Evolutionary conservation across 805 yeast species (phyloP), one percentile per base, ranked within the genome.

Genomic region (Candida sonorensis): DNA sequence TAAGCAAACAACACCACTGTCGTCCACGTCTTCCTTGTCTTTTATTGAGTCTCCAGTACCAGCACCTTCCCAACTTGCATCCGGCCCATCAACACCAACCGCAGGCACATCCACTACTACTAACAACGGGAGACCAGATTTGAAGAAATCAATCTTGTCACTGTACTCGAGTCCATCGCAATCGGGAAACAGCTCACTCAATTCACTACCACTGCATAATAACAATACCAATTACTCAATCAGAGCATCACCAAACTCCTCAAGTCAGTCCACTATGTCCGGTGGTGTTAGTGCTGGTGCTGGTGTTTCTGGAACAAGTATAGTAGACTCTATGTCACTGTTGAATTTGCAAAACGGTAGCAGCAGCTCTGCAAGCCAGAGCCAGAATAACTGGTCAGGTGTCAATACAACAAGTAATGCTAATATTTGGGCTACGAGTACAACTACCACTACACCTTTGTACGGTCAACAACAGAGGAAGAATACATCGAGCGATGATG

Each of bases 111-210:
- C 51, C 23, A 35, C 38, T 28, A 15, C 42, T 37, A 25, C 31
- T 41, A 27, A n/a, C n/a, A 43, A 43, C 33, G 31, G 67, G 21
- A 70, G 95, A 50, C 90, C 92, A 3, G 97, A 90, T 50, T 68
- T 92, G 56, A 92, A 92, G 53, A 85, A 85, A 60, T 85, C 96
- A 1, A 92, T 92, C 38, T 61, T 92, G 37, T 86, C 97, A 16
- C 67, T 92, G 33, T 92, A 92, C 55, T 75, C 94, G 1, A 72
- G 83, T 2, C 82, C 80, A 14, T 58, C 64, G 13, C 55, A 52
- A 34, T 38, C 46, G 4, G 32, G 37, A 6, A 27, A 26, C 20
- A 33, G 36, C 12, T 29, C 40, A 6, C 17, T 40, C 35, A 31
- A 40, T 33, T 45, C 45, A 3, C 15, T 37, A 27, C 40, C 46